Base-by-base conservation (phyloP, 495 filamentous ascomycete genomes). In the Talaromyces ruber region DNA sequence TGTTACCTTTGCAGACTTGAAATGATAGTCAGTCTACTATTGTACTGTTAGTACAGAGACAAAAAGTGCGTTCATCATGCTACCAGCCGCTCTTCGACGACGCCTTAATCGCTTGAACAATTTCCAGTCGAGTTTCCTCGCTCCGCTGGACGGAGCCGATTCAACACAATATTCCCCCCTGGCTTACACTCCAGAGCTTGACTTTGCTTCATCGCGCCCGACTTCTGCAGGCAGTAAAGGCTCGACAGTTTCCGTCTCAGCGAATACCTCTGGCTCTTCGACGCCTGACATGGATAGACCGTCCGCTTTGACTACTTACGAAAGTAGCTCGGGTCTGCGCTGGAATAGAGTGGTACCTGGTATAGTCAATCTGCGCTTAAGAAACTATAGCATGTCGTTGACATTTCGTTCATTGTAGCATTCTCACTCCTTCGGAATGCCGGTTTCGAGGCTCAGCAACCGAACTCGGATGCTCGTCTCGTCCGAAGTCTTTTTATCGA, bases 401-500 rank as follows among this genome's bases (percentile, higher is more conserved):
- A 47, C 43, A 1, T 47, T 22, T 22, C n/a, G 0, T 47, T 47
- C 9, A n/a, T 6, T 39, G 56, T 32, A 79, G 76, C 74, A 4
- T 68, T 76, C 30, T 73, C 71, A 47, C 69, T 77, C 47, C 68
- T 79, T 26, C 76, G 72, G 6, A 74, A 72, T 63, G 74, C 74
- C 25, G 66, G 69, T 0, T 74, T 70, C 28, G 75, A 79, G 65
- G 76, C 74, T 8, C 74, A 76, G 59, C 74, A 74, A 59, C 64
- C 68, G 16, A 64, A 69, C 1, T 68, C 71, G 12, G 76, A 79
- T 56, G 64, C 64, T 28, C 70, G 66, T n/a, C 68, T 88, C 29
- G 81, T 82, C 47, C 79, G 88, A n/a, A 80, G 83, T 18, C 76
- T 89, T 1, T 92, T 89, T 68, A 74, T 92, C 25, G 81, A 86